Percentiles rank a stretch among this genome's conserved stretches.
Evolutionary conservation across 2,329 filamentous ascomycete species (phyloP).

Genomic region (Aspergillus aculeatinus): DNA sequence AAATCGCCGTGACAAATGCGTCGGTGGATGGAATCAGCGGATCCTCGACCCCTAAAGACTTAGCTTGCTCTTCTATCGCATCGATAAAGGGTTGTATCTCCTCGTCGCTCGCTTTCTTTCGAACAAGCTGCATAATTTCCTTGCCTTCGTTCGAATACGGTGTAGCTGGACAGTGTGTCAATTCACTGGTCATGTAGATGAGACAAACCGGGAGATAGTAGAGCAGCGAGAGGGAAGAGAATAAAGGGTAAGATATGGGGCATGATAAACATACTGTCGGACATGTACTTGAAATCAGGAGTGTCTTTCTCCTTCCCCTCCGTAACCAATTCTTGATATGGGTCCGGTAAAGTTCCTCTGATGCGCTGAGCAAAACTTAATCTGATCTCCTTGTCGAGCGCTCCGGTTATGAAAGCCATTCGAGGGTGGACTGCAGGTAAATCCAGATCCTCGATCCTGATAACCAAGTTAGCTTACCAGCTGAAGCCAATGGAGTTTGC

Average conservation of each 20-base stretch:
- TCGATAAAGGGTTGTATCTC: conserved; percentile 81
- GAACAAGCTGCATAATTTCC: conserved; percentile 74
- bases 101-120: conserved; percentile 79
- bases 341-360: conserved; percentile 83
- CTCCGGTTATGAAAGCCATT: conserved; percentile 89
- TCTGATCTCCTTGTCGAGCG: conserved; percentile 93
- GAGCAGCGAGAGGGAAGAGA: background rate
- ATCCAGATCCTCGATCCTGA: conserved; percentile 73
- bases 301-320: conserved; percentile 90
- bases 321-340: conserved; percentile 77
- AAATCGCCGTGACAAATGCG: conserved; percentile 89
- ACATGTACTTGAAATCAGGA: conserved; percentile 89
- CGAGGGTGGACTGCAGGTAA: conserved; percentile 76
- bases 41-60: conserved; percentile 66
- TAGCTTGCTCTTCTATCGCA: conserved; percentile 75
- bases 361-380: conserved; percentile 95
- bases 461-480: conserved; percentile 17
- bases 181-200: conserved; percentile 10
- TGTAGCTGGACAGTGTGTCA: conserved; percentile 53
- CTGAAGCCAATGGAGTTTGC: background rate
- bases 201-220: background rate
- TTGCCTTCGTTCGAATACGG: conserved; percentile 84
- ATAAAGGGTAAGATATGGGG: background rate
- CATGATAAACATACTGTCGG: conserved; percentile 59
- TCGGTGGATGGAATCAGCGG: conserved; percentile 85